Evolutionary conservation across 2,329 filamentous ascomycete genomes (phyloP).

Genomic region (Arachnomyces sp.): DNA sequence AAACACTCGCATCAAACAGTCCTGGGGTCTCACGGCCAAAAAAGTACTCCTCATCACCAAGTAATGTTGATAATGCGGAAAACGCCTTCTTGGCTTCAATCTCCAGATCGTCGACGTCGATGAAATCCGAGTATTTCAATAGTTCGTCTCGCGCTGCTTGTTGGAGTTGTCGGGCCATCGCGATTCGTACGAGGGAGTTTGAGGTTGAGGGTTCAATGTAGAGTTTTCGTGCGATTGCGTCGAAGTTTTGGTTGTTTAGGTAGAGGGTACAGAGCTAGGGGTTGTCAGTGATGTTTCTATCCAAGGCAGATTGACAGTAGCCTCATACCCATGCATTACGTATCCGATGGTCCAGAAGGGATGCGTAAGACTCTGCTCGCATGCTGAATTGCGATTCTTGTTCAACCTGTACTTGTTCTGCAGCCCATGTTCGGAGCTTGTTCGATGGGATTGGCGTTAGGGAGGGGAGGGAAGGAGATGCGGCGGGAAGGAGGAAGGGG

Average conservation of each 20-base stretch:
- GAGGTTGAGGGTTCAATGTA: conserved; percentile 60
- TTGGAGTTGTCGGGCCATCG: conserved; percentile 59
- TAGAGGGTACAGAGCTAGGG: conserved; percentile 69
- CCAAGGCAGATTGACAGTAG: neutral
- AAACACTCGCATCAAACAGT: conserved; percentile 79
- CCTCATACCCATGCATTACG: conserved; percentile 71
- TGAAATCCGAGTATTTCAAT: conserved; percentile 48
- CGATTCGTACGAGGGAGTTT: conserved; percentile 53
- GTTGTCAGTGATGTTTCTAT: conserved; percentile 5
- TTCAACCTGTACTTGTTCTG: conserved; percentile 40
- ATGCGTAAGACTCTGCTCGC: conserved; percentile 65
- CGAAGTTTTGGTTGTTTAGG: conserved; percentile 58
- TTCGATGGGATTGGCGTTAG: conserved; percentile 49
- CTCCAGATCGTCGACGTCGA: conserved; percentile 51
- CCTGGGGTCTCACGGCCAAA: conserved; percentile 52
- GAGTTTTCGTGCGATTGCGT: conserved; percentile 56
- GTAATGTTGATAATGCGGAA: conserved; percentile 50
- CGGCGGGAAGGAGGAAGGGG: conserved; percentile 67
- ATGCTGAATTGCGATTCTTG: conserved; percentile 45
- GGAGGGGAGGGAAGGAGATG: conserved; percentile 16
- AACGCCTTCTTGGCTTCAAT: conserved; percentile 55
- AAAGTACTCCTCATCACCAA: conserved; percentile 54
- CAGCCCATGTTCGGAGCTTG: conserved; percentile 62
- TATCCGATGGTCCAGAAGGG: conserved; percentile 67
- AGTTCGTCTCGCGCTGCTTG: conserved; percentile 67